Base-by-base conservation (phyloP, 1,284 basidiomycete genomes). In the Meripilus lineatus region DNA sequence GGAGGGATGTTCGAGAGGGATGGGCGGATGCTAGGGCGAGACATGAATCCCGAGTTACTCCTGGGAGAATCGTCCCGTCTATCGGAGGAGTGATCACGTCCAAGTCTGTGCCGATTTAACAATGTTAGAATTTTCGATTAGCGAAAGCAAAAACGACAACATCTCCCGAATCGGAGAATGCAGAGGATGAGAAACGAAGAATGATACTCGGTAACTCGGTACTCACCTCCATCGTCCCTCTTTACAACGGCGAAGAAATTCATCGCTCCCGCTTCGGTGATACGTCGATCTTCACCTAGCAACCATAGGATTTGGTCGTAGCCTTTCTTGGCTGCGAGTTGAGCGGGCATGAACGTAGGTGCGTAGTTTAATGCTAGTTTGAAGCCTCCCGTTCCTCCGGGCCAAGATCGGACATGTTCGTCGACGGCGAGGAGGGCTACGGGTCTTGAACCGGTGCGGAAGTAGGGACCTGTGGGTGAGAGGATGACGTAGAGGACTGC, bases 321-420 rank as follows among this genome's bases (percentile, higher is more conserved):
- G 0, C 89, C 89, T 36, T 74, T 59, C 38, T 74, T 66, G 1
- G 74, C 71, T 0, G 90, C 90, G 8, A 70, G 58, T 23, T 72
- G 65, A 57, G 85, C 83, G 0, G 85, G 78, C 8, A 74, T 58
- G 62, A 91, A 84, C 2, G 75, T 75, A 0, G 84, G 79, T 0
- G 82, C 68, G 56, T 89, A 90, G 66, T 90, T 91, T 14, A 77
- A 54, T 0, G 76, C 76, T n/a, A 87, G 64, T 61, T 86, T 86
- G 65, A 74, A 67, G 0, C 66, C 75, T 17, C 84, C 84, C 0
- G 81, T 84, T 5, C 82, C 88, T 35, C 89, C 89, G 0, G 89
- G 90, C 88, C 89, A 92, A 0, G 90, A 75, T 34, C 91, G 79
- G 4, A 90, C 86, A 50, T 71, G 74, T 38, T 83, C 74, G 17